phyloP scores from a whole-genome alignment of 2,329 filamentous ascomycete species.

The Ophiostoma piceae region DNA sequence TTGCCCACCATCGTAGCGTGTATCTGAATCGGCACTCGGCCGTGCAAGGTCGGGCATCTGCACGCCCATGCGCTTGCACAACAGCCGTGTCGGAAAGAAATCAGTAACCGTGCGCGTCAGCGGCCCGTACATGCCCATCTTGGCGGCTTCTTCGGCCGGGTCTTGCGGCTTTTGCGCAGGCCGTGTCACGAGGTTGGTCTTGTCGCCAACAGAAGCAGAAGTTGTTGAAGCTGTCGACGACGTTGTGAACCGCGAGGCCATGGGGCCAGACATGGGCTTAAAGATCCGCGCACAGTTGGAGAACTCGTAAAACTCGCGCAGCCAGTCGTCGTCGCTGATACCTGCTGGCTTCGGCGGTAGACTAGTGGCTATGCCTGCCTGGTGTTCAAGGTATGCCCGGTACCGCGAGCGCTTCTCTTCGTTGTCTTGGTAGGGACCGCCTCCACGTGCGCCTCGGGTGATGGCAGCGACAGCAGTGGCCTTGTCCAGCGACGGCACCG shows the following conservation, averaged over 20 bases:
- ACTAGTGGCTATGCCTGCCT: constrained; percentile 56
- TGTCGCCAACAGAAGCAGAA: neutral
- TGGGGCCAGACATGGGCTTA: constrained; percentile 82
- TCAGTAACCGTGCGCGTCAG: constrained; percentile 68
- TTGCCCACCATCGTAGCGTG: constrained; percentile 14
- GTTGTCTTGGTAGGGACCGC: constrained; percentile 78
- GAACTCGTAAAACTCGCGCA: constrained; percentile 75
- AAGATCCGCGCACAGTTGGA: constrained; percentile 64
- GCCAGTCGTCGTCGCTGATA: constrained; percentile 64
- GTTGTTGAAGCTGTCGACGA: constrained; percentile 40
- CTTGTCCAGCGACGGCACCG: constrained; percentile 61
- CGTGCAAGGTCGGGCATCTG: constrained; percentile 65
- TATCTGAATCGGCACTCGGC: constrained; percentile 42
- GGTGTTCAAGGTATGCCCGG: constrained; percentile 70
- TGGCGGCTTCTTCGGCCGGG: constrained; percentile 79
- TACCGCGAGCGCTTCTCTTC: constrained; percentile 76
- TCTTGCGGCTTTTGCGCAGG: constrained; percentile 58
- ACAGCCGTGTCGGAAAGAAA: constrained; percentile 73
- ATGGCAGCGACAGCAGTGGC: constrained; percentile 64
- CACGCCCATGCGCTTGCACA: constrained; percentile 97
- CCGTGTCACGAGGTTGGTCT: constrained; percentile 38
- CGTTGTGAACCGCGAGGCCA: constrained; percentile 89
- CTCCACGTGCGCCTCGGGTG: constrained; percentile 58
- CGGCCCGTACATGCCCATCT: constrained; percentile 84
- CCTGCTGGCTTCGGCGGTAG: constrained; percentile 47